Base-by-base conservation (phyloP, 768 basidiomycete genomes). In the Terana coerulea region DNA sequence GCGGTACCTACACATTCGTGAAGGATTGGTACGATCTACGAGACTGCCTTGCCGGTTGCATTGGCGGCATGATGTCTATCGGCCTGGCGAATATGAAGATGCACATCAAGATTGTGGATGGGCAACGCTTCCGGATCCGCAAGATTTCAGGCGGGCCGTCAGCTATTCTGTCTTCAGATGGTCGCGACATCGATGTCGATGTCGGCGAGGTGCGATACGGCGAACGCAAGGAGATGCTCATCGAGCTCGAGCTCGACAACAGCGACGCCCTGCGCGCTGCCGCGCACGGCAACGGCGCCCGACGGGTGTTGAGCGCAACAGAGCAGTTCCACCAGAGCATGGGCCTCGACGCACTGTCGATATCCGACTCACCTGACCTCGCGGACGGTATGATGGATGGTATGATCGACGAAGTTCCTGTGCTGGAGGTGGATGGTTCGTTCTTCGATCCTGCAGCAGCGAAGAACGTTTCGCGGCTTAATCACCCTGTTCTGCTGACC, bases 11-110 rank as follows among this genome's bases (percentile, higher is more conserved):
- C 72, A 98, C 95, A 3, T 99, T 97, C 61, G 93, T 98, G 54
- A 91, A 90, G 70, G 95, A 97, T 64, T 98, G 95, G 89, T 95
- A 98, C 66, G 91, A 98, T 67, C 83, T 98, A 26, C 84, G 91
- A 21, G 85, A 88, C 61, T 89, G 93, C 56, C 78, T 99, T 28
- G 92, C 95, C 5, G 97, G 97, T 4, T 93, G 92, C 63, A 78
- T 98, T 14, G 97, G 95, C 5, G 95, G 95, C 1, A 88, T 98
- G 84, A 89, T 98, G 86, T 91, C 89, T 25, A 94, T 98, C 56
- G 97, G 91, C 1, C 68, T 97, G 51, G 75, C 89, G 51, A 86
- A 89, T 67, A 91, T 98, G 88, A 95, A 94, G 71, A 75, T 99
- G 12, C 95, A 98, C 71, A 84, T 99, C 72, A 88, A 87, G 67